Evolutionary conservation across 164 flowering plant species (phyloP), one percentile per base, ranked within the genome.

Genomic region (Nelumbo lutea): DNA sequence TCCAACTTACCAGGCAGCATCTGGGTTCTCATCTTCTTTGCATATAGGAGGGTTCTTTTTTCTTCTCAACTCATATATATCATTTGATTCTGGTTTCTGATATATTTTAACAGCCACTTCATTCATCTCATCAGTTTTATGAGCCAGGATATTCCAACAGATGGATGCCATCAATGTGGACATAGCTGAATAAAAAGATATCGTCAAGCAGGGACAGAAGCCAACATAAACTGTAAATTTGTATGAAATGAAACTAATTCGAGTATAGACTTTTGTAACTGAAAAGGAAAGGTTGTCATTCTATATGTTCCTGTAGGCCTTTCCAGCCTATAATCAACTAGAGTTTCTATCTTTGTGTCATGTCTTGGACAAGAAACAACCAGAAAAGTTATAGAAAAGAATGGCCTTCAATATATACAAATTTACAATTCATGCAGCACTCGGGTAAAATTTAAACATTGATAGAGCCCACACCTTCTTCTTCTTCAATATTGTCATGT

Each of bases 61-160:
- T 82, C 97, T 87, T 70, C 99, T 83, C 75, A 89, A 73, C 68
- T 85, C 86, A 72, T 89, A 95, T 67, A 90, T 88, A 68, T 83
- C 90, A 78, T 92, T 92, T 41, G 90, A 80, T 42, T 91, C 89
- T 59, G 99, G 97, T 78, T 90, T 95, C 79, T 90, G 99, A 79
- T 90, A 95, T 70, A 95, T 85, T 76, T 85, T 90, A 56, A 90
- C 85, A 57, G 93, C 90, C 65, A 87, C 75, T 70, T 90, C 97
- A 77, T 90, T 87, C 57, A 77, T 68, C 70, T 92, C 97, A 73
- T 92, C 93, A 68, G 87, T 80, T 84, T 90, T 95, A 77, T 92
- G 89, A 56, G 97, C 96, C 69, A 92, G 81, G 72, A 90, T 83
- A 74, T 89, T 92, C 97, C 97, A 95, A 79, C 97, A 92, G 67